Evolutionary conservation across 1,284 basidiomycete genomes (phyloP), one percentile per base, ranked within the genome.

Genomic region (Ceratobasidium sp.): DNA sequence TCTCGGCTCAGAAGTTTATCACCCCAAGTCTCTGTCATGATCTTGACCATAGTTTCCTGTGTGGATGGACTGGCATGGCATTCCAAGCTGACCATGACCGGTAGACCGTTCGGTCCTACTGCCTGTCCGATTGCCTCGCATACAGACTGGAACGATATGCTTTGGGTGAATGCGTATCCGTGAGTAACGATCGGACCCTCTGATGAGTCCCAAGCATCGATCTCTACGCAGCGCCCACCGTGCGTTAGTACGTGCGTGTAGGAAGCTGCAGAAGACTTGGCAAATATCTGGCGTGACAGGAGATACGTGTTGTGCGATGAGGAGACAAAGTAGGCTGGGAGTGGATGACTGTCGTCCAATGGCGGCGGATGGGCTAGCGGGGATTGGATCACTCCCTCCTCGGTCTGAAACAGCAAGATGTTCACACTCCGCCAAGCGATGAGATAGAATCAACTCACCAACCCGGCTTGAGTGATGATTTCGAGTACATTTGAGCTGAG

Each of bases 201-300:
- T 16, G 78, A 74, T 23, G 77, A 74, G 43, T 79, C 77, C 79
- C 79, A 80, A 23, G 76, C 78, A 57, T 80, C 79, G 71, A 80
- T 80, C 75, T 80, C 79, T 18, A 80, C 79, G 60, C 79, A 80
- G 50, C 79, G 75, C 3, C 76, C 78, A 14, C 77, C 78, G 1
- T 77, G 76, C 0, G 73, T 55, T n/a, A 80, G 61, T 23, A 77
- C 77, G 36, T 78, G 76, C 32, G 77, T 76, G 74, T 80, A 80
- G 0, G 77, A 75, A 0, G 76, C 71, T 2, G 79, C 76, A 9
- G 76, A 77, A 6, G 77, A 75, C 23, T 75, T 74, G 41, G 78
- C 79, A 55, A 77, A 77, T 10, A 80, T 75, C 74, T 80, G 79
- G n/a, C 78, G 76, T 3, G 75, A 77, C 1, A 77, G 73, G 30